Base-by-base conservation (phyloP, 306 rosid genomes). In the Rosa chinensis region DNA sequence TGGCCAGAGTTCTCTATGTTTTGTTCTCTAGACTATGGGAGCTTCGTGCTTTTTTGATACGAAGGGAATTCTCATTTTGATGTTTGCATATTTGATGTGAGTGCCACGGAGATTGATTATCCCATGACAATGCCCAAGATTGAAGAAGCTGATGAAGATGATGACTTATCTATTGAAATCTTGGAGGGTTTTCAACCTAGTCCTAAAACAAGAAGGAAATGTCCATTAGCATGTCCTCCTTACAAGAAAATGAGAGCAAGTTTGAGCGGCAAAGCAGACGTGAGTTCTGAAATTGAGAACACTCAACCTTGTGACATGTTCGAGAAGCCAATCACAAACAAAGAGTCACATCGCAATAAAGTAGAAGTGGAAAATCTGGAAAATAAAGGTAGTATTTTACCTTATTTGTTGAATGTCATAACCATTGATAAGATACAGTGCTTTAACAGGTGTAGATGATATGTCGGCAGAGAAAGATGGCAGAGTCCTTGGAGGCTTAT, bases 81-180 rank as follows among this genome's bases (percentile, higher is more conserved):
- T 23, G 75, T 77, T 0, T 25, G 43, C 39, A 77, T 77, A 8
- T 77, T 50, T 67, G 80, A 77, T 77, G n/a, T 0, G 17, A 77
- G 67, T 8, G 75, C 80, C 49, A 35, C 53, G 6, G 73, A 43
- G 73, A 39, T 62, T 62, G 67, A 62, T 28, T 62, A 62, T 28
- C 67, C 67, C 18, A 12, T 4, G 1, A 25, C 39, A 23, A 25
- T 28, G 17, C 67, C 67, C 39, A 28, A 62, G 17, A 62, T 25
- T 25, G 67, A 25, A 62, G 40, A 62, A 62, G 67, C 18, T 62
- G 8, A 62, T 20, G 61, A 55, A 17, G 61, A 55, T 20, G 8
- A 55, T 25, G 67, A 28, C 10, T 21, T 59, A 23, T 66, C 67
- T 62, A 11, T 62, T 62, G 40, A 62, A 59, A 59, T n/a, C 37